phyloP scores from a whole-genome alignment of 306 rosid genomes.

The Prunus campanulata region DNA sequence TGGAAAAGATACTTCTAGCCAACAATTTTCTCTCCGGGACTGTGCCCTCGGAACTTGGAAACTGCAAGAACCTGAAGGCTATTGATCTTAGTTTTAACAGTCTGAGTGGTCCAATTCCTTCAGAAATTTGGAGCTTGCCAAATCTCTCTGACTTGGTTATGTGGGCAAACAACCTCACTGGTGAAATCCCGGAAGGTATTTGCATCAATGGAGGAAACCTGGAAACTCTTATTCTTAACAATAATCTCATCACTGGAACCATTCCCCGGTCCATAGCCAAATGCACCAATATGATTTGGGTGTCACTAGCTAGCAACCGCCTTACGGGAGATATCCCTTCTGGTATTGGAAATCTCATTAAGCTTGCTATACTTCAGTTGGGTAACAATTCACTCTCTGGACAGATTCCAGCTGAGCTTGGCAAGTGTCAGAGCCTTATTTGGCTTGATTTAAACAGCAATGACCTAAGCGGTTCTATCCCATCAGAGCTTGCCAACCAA shows the following conservation, averaged over 20 bases:
- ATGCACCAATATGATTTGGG: slow-evolving; percentile 69
- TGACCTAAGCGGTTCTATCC: slow-evolving; percentile 47
- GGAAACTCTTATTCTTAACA: slow-evolving; percentile 57
- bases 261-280: slow-evolving; percentile 59
- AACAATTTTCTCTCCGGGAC: slow-evolving; percentile 48
- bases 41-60: slow-evolving; percentile 51
- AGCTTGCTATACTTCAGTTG: slow-evolving; percentile 63
- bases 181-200: slow-evolving; percentile 60
- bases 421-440: slow-evolving; percentile 54
- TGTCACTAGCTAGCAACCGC: slow-evolving; percentile 55
- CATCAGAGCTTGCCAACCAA: slow-evolving; percentile 52
- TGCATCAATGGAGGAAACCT: slow-evolving; percentile 56
- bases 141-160: slow-evolving; percentile 60
- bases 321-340: slow-evolving; percentile 57
- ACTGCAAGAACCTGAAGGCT: slow-evolving; percentile 47
- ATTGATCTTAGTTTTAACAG: slow-evolving; percentile 68
- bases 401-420: slow-evolving; percentile 60
- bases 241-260: slow-evolving; percentile 53
- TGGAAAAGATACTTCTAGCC: slow-evolving; percentile 59
- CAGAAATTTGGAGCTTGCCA: slow-evolving; percentile 57
- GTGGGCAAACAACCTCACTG: slow-evolving; percentile 69
- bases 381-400: slow-evolving; percentile 74
- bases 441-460: slow-evolving; percentile 79
- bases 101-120: slow-evolving; percentile 61
- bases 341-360: slow-evolving; percentile 48